A percentile compares a stretch with the other conserved stretches of the same genome.
Conservation (phyloP, 805 yeast species). For the Metschnikowia bowlesiae region DNA sequence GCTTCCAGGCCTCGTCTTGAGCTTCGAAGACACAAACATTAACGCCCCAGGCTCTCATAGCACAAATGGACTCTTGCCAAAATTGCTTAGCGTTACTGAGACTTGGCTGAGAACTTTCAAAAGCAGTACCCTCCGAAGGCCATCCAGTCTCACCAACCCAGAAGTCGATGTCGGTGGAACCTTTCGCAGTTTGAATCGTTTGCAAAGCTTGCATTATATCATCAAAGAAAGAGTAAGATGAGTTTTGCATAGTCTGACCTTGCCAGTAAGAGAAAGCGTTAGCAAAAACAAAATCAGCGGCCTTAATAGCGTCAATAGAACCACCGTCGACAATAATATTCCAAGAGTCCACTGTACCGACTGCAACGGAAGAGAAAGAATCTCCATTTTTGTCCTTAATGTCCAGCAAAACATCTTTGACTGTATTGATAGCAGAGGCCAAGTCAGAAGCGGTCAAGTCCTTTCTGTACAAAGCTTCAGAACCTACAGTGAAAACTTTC, state of each 20-base stretch:
- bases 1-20: slow-evolving; percentile 95
- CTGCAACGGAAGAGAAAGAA: slow-evolving; percentile 65
- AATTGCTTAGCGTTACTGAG: slow-evolving; percentile 68
- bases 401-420: slow-evolving; percentile 55
- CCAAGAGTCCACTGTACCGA: slow-evolving; percentile 97
- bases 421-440: slow-evolving; percentile 59
- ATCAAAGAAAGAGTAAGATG: slow-evolving; percentile 89
- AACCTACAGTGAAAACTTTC: slow-evolving; percentile 82
- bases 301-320: slow-evolving; percentile 64
- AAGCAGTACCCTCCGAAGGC: slow-evolving; percentile 84
- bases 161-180: slow-evolving; percentile 78
- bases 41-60: slow-evolving; percentile 93
- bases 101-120: slow-evolving; percentile 62
- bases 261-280: slow-evolving; percentile 99
- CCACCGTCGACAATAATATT: slow-evolving; percentile 80
- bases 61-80: slow-evolving; percentile 90
- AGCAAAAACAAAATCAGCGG: slow-evolving; percentile 82
- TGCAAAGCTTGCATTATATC: slow-evolving; percentile 98
- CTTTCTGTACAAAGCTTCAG: slow-evolving; percentile 90
- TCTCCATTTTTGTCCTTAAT: slow-evolving; percentile 79
- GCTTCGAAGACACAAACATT: slow-evolving; percentile 93
- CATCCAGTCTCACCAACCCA: slow-evolving; percentile 99
- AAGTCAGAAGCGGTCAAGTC: slow-evolving; percentile 75
- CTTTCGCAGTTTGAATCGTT: slow-evolving; percentile 79
- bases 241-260: slow-evolving; percentile 80